Evolutionary conservation across 2,329 filamentous ascomycete species (phyloP).

Genomic region (Aspergillus sp.): DNA sequence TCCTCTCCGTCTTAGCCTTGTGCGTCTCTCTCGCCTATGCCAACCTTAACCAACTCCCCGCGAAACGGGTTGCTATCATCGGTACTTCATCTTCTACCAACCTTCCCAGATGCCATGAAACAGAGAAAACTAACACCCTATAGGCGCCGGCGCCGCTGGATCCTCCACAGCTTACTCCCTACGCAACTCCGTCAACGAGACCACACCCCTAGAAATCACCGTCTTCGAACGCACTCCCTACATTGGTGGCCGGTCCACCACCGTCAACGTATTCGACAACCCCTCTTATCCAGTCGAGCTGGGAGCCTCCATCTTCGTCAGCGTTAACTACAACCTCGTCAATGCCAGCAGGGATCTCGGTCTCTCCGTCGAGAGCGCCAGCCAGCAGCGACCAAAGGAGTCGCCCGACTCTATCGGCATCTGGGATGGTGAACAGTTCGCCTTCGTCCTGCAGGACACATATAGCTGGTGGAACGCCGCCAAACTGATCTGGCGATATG

Average conservation of each 20-base stretch:
- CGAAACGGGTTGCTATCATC: constrained; percentile 36
- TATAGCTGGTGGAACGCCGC: constrained; percentile 76
- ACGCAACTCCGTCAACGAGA: constrained; percentile 64
- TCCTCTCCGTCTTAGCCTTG: neutral
- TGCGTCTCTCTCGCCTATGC: neutral
- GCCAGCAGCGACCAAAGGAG: constrained; percentile 48
- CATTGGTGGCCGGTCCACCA: constrained; percentile 84
- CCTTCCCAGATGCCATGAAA: neutral
- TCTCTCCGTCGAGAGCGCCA: constrained; percentile 56
- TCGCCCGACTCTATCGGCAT: constrained; percentile 63
- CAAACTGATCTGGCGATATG: constrained; percentile 83
- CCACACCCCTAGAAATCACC: constrained; percentile 72
- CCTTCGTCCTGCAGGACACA: constrained; percentile 62
- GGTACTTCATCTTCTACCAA: constrained; percentile 20
- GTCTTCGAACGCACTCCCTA: constrained; percentile 78
- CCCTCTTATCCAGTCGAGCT: constrained; percentile 71
- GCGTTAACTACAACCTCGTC: constrained; percentile 77
- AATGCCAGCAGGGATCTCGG: constrained; percentile 70
- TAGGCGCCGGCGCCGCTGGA: constrained; percentile 86
- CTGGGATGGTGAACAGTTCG: constrained; percentile 78
- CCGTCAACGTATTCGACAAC: constrained; percentile 73
- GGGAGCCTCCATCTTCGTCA: constrained; percentile 88
- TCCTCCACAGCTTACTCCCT: constrained; percentile 85
- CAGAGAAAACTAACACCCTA: constrained; percentile 2
- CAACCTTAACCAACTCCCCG: neutral